Evolutionary conservation across 192 early-diverging fungal genomes (phyloP), one percentile per base, ranked within the genome.

Genomic region (Gryganskiella cystojenkinii): DNA sequence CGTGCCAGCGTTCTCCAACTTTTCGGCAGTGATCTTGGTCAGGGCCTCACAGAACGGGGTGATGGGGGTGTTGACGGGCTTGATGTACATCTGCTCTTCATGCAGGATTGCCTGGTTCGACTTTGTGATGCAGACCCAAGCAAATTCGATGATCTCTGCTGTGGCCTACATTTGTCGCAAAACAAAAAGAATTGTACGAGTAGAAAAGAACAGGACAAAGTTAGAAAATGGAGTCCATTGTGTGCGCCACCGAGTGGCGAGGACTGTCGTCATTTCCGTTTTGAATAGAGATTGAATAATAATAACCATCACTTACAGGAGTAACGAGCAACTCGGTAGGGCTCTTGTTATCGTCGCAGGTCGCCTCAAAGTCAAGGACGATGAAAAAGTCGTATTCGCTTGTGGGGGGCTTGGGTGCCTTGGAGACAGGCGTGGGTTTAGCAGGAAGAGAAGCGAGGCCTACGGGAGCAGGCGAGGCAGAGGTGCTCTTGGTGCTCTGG

Each of bases 271-370:
- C n/a, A n/a, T n/a, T n/a, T n/a, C n/a, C n/a, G n/a, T n/a, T n/a
- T n/a, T n/a, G n/a, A n/a, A n/a, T n/a, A n/a, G n/a, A n/a, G n/a
- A n/a, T n/a, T n/a, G n/a, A n/a, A n/a, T n/a, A n/a, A n/a, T n/a
- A n/a, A n/a, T n/a, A n/a, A n/a, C n/a, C n/a, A n/a, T n/a, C 10
- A 27, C 64, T 44, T 83, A 87, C 85, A 56, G 82, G 81, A 24
- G 83, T 85, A 5, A 91, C 90, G 46, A 85, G 80, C 30, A 87
- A 57, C 25, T 82, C 83, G 8, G 87, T 80, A 57, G 90, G 86
- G 31, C 85, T 78, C 46, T 83, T 85, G 64, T 86, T 88, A 22
- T 91, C 91, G 70, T 93, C 91, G 76, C 90, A 89, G n/a, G 90
- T 93, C 10, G 90, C 87, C 64, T 91, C 90, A 30, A 89, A 71